Base-by-base conservation (phyloP, 176 grass and related monocot species). In the Eleusine indica region DNA sequence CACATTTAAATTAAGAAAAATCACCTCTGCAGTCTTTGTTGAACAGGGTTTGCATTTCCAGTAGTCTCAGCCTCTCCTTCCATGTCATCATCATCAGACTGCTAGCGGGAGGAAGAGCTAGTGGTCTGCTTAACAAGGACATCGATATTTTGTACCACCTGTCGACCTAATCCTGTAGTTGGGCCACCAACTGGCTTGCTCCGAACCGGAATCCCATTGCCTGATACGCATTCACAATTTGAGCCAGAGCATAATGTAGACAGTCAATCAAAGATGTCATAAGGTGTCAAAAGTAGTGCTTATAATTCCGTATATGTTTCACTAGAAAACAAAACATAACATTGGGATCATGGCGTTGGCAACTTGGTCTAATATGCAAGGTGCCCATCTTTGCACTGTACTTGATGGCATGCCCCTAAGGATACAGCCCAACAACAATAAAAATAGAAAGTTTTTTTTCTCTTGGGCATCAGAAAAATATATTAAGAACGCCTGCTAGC, bases 1-100 rank as follows among this genome's bases (percentile, higher is more conserved):
- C 46, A 73, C 9, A 65, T 61, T 21, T 9, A 64, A 61, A 66
- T 30, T 11, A 70, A 74, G 80, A 83, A 69, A 3, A 21, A 58
- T 86, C 81, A 97, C 95, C 95, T 94, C 81, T 87, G 73, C 73
- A 80, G 75, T 79, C 93, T 94, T 42, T 80, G 80, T 41, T 92
- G 84, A 76, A 85, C 44, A 84, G 95, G 92, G 15, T 86, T 86
- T 57, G 51, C 86, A 71, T 91, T 89, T 83, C 89, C 95, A 79
- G 70, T 88, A 47, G 78, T 94, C 58, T 97, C 95, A 65, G 85
- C 86, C 87, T 94, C 92, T 75, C 89, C 91, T 85, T 94, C 95
- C 90, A 92, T 82, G 73, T 97, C 95, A 63, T 92, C 95, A 80
- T 93, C 95, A 25, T 94, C 95, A 30, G 95, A 92, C 43, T 87